Base-by-base conservation (phyloP, 768 basidiomycete genomes). In the Cyathus striatus region DNA sequence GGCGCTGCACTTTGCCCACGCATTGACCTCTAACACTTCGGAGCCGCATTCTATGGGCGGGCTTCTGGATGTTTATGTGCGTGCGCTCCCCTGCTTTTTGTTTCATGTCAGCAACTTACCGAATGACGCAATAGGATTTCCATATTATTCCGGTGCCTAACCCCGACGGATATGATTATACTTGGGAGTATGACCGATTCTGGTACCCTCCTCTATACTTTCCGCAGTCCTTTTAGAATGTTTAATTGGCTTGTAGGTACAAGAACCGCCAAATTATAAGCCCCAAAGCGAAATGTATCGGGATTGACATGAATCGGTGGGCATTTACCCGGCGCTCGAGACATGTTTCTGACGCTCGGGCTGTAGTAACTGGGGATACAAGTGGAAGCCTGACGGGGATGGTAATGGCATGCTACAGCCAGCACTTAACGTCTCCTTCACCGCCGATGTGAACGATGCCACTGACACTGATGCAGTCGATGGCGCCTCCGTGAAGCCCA, bases 291-390 rank as follows among this genome's bases (percentile, higher is more conserved):
- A 70, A 72, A 36, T 88, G 86, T 52, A 49, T 73, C 9, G 86
- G 90, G 0, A 64, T 90, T 22, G 90, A 92, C 56, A 81, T 89
- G 75, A 90, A 90, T 57, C 66, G 86, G 75, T 83, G 18, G 22
- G 64, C 53, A 12, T 22, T 37, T 23, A 33, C 30, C 42, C 44
- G 36, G 23, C 17, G 13, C 24, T 25, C 12, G 26, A 9, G 9
- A 12, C 12, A 41, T 24, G 37, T 30, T 41, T 37, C 33, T 33
- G 27, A 38, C 9, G 35, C 24, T 23, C 34, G 47, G 24, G 42
- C 25, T 43, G 58, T 63, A 75, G 84, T 27, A 87, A 89, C 53
- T 81, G 80, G 85, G 87, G 84, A 2, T 80, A 80, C 63, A 81
- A 86, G 61, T 90, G 86, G 78, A 77, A 73, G 52, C 56, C 65